These are phyloP conservation scores for Blastobotrys ciferrii DNA, from an alignment of 1,139 yeast genomes.

Conservation along the genomic window DNA sequence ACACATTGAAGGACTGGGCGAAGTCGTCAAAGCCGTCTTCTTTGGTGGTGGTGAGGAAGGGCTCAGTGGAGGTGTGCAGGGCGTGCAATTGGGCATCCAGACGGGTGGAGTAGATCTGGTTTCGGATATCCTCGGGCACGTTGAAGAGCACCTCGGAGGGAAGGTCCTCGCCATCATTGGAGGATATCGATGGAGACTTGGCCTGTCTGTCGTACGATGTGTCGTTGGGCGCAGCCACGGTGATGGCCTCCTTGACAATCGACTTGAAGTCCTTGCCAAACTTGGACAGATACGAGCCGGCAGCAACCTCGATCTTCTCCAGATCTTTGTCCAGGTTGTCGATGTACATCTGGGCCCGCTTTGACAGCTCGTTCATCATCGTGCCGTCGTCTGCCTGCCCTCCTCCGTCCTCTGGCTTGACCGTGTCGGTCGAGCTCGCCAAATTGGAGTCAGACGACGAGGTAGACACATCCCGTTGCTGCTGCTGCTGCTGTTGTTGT, in stretches of 20 bases:
- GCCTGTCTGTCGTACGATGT: conserved; percentile 11
- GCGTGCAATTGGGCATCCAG: conserved; percentile 58
- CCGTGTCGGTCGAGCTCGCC: conserved; percentile 20
- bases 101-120: conserved; percentile 48
- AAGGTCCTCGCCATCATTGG: conserved; percentile 38
- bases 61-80: conserved; percentile 47
- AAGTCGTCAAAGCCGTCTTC: conserved; percentile 40
- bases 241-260: conserved; percentile 53
- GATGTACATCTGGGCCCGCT: conserved; percentile 55
- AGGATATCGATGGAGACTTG: conserved; percentile 13
- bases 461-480: conserved; percentile 5
- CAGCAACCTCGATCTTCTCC: conserved; percentile 63
- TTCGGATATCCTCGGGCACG: conserved; percentile 40
- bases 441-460: conserved; percentile 6
- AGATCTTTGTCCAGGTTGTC: conserved; percentile 67
- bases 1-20: conserved; percentile 43
- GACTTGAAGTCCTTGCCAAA: conserved; percentile 48
- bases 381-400: conserved; percentile 13
- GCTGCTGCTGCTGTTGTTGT: background rate
- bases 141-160: conserved; percentile 44
- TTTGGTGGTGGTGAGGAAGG: conserved; percentile 40
- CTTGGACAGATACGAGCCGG: conserved; percentile 56
- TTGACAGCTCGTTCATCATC: conserved; percentile 38
- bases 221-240: conserved; percentile 39
- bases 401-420: conserved; percentile 12